Evolutionary conservation across 2,329 filamentous ascomycete genomes (phyloP), one percentile per base, ranked within the genome.

Genomic region (Ustulina deusta): DNA sequence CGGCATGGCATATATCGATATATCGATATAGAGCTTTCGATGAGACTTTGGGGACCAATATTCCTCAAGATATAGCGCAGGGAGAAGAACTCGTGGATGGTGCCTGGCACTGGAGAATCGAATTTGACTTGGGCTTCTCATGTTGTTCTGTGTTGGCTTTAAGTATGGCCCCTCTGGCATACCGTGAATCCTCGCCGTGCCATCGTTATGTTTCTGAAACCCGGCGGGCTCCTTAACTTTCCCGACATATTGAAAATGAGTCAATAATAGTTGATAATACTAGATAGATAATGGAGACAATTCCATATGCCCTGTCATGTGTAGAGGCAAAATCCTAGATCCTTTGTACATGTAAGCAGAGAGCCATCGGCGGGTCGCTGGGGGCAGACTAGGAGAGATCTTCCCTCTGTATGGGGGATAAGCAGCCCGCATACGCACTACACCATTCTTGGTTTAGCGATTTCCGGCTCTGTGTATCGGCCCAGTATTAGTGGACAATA

Each of bases 321-420:
- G n/a, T n/a, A n/a, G n/a, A n/a, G n/a, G n/a, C n/a, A n/a, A n/a
- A n/a, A n/a, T n/a, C n/a, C n/a, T n/a, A n/a, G n/a, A n/a, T n/a
- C n/a, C n/a, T n/a, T n/a, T n/a, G n/a, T n/a, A n/a, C n/a, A 40
- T 3, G 13, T 38, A 38, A 48, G 36, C 48, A 17, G 15, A 27
- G 22, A 29, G 36, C n/a, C n/a, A 17, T 17, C 9, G 25, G 42
- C 20, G n/a, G 20, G n/a, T 17, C 5, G 5, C 38, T 13, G n/a
- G 6, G 38, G n/a, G 29, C 29, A 32, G 29, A 17, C 36, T n/a
- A n/a, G n/a, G n/a, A n/a, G n/a, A n/a, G n/a, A 56, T 48, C 49
- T 32, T 64, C 38, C 20, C 46, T 55, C 57, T 29, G 58, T 40
- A 65, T 73, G 73, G 69, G 70, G 71, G 63, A 75, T 75, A 75